Evolutionary conservation across 306 rosid genomes (phyloP).

Genomic region (Trichosanthes truncata): DNA sequence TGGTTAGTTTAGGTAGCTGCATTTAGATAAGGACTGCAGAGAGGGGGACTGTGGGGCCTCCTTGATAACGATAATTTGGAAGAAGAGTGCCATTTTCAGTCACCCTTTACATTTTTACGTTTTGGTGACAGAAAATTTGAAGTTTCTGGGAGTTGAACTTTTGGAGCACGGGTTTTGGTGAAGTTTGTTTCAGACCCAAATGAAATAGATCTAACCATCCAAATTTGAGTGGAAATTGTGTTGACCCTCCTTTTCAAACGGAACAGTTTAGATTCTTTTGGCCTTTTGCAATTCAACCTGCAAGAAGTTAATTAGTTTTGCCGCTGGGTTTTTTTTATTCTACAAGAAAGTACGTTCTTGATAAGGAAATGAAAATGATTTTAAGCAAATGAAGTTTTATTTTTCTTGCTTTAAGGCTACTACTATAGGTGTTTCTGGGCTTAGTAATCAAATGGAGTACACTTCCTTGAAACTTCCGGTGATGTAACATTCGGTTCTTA

Average conservation of each 20-base stretch:
- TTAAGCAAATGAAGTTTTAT: background rate
- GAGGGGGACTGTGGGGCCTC: background rate
- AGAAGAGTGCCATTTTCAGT: background rate
- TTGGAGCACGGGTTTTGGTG: background rate
- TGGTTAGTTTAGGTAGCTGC: background rate
- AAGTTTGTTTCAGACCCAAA: background rate
- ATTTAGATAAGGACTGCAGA: background rate
- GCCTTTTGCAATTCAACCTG: background rate
- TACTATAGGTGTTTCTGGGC: background rate
- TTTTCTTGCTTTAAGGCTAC: background rate
- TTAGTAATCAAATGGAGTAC: background rate
- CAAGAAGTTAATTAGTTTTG: background rate
- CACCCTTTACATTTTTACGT: background rate
- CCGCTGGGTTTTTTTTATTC: background rate
- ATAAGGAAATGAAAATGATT: background rate
- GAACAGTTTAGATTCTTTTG: background rate
- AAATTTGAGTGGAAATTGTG: background rate
- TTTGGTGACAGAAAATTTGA: background rate
- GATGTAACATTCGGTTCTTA: background rate
- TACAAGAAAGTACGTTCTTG: background rate
- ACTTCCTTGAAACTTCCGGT: background rate
- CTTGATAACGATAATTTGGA: background rate
- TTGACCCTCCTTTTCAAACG: background rate
- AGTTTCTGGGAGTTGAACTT: background rate
- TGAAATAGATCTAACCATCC: background rate